Base-by-base conservation (phyloP, 805 yeast species). In the Kockiozyma suomiensis region DNA sequence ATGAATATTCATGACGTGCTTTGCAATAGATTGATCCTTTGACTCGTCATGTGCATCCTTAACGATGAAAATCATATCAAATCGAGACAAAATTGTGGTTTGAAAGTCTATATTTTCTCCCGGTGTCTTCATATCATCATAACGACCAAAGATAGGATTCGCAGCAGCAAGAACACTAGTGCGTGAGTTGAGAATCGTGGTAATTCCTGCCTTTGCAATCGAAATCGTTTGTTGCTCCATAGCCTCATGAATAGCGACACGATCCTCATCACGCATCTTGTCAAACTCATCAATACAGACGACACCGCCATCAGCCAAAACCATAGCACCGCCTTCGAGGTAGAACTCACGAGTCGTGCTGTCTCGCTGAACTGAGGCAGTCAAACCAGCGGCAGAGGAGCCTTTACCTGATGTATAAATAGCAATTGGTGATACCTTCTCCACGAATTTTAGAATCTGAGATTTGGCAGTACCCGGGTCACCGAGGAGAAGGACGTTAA, bases 391-490 rank as follows among this genome's bases (percentile, higher is more conserved):
- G 1, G 99, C 99, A 10, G 98, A 93, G 0, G 99, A 93, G 70
- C 99, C 99, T 72, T 94, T 94, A 78, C 99, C 99, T 0, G 98
- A 91, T 0, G 99, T 93, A 74, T 93, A 94, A 40, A 94, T 92
- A 2, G 98, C 85, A 59, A 93, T 90, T 12, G 98, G 98, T 3
- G 97, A 84, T 21, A 89, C 91, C 71, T 93, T 92, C 72, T 94
- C 98, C 19, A 91, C 98, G 68, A 93, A 94, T 74, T 94, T 94
- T 70, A 94, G 81, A 64, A 94, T 77, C 78, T 94, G 99, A 10
- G 99, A 94, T 74, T 94, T 94, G 52, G 99, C 98, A 21, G 99
- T 94, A 78, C 99, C 99, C 25, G 99, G 99, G 71, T 94, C 99
- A 76, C 99, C 99, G 38, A 96, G 79, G 51, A 94, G 74, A 53